phyloP scores from a whole-genome alignment of 2,329 filamentous ascomycete species.

The Phialophora chinensis region DNA sequence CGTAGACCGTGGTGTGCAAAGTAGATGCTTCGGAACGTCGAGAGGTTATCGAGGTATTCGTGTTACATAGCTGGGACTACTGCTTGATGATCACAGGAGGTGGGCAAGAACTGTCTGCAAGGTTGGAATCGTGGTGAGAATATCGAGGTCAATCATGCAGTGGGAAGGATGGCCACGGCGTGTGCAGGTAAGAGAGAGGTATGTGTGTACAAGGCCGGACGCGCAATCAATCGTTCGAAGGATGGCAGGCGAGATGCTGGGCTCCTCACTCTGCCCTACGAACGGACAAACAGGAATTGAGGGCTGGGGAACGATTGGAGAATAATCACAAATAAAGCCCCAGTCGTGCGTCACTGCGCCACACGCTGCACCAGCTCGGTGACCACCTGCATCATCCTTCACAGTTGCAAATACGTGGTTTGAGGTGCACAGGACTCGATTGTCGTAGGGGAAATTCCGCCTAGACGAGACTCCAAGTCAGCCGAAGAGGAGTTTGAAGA shows the following conservation, averaged over 20 bases:
- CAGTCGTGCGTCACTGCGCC: background rate
- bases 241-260: slow-evolving; percentile 8
- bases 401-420: background rate
- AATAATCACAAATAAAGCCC: background rate
- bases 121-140: background rate
- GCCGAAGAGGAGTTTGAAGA: background rate
- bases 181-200: background rate
- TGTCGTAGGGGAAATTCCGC: background rate
- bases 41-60: background rate
- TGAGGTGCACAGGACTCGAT: no score
- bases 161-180: background rate
- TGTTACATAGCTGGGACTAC: background rate
- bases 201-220: slow-evolving; percentile 4
- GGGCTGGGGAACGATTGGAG: slow-evolving; percentile 4
- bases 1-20: background rate
- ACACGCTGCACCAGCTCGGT: background rate
- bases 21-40: background rate
- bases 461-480: background rate
- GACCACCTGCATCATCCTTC: background rate
- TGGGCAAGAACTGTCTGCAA: background rate
- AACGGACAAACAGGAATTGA: slow-evolving; percentile 6
- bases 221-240: slow-evolving; percentile 13
- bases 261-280: slow-evolving; percentile 22
- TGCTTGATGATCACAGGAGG: background rate
- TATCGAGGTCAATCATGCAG: background rate